Conservation (phyloP, 306 rosid species). For the Urtica urens region DNA sequence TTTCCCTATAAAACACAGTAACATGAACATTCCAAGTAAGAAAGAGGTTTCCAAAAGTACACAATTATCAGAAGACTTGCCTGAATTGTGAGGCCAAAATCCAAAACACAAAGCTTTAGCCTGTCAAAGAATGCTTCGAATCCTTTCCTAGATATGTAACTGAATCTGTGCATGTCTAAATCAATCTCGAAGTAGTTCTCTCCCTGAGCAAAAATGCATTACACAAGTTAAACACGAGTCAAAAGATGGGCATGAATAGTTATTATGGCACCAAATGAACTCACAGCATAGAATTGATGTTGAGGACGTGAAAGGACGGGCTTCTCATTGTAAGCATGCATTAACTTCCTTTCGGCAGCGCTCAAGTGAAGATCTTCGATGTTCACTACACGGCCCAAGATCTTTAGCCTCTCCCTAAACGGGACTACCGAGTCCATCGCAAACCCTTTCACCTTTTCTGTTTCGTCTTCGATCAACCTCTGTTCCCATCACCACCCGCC, state of each 20-base stretch:
- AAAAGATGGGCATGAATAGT: background rate
- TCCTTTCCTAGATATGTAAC: conserved; percentile 91
- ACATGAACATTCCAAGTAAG: too few relatives aligned
- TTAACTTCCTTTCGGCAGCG: conserved; percentile 72
- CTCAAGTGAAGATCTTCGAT: conserved; percentile 78
- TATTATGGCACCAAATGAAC: conserved; percentile 11
- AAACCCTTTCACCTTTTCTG: conserved; percentile 89
- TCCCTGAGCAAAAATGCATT: conserved; percentile 41
- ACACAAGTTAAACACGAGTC: background rate
- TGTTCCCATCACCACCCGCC: too few relatives aligned
- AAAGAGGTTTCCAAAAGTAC: background rate
- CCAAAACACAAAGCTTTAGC: conserved; percentile 67
- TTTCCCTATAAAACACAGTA: conserved; percentile 48
- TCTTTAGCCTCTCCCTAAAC: conserved; percentile 85
- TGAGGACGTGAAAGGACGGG: conserved; percentile 99
- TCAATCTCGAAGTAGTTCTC: conserved; percentile 94
- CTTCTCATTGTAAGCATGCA: conserved; percentile 98
- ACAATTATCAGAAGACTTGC: conserved; percentile 37
- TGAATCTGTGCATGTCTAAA: conserved; percentile 94
- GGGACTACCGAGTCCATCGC: conserved; percentile 57
- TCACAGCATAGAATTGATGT: conserved; percentile 74
- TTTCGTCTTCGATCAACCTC: conserved; percentile 82
- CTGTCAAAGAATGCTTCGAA: conserved; percentile 86
- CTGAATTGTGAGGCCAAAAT: conserved; percentile 97
- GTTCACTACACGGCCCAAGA: conserved; percentile 82